Evolutionary conservation across 306 rosid genomes (phyloP), one percentile per base, ranked within the genome.

Genomic region (Lagenaria siceraria): DNA sequence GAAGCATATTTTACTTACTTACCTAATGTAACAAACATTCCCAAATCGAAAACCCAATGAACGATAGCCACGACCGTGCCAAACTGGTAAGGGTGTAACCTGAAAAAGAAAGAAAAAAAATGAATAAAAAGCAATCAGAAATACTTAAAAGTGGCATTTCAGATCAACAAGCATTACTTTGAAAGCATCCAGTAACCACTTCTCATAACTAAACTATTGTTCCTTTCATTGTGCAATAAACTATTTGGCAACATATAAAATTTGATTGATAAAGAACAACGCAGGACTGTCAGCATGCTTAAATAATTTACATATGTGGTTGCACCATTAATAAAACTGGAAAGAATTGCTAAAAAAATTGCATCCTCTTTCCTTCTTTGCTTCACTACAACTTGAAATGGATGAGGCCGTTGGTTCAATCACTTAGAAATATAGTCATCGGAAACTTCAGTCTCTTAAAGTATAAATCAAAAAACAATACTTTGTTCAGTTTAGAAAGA

Each of bases 21-120:
- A 95, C 98, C 98, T 95, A 56, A 92, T 95, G 87, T 92, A 95
- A 82, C 97, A 95, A 74, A 92, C 78, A 85, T 95, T 83, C 40
- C 97, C 98, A 54, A 95, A 90, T 59, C 97, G 97, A 79, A 90
- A 92, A 74, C 98, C 97, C 78, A 92, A 88, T 58, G 98, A 95
- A 27, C 93, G 91, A 81, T 95, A 95, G 79, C 88, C 87, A 58
- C 7, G 74, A 80, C 98, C 98, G 51, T 95, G 98, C 97, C 98
- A 95, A 49, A 95, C 97, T 60, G 98, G 98, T 83, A 95, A 80
- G 10, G 98, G 97, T 52, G 88, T 89, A 79, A 95, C 40, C 98
- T 95, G 90, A 82, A 82, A 76, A 61, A 1, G 56, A n/a, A 31
- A 56, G 74, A 63, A 81, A 25, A 52, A 38, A 49, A 46, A 38